phyloP scores from a whole-genome alignment of 495 filamentous ascomycete species.

The Geopyxis carbonaria region DNA sequence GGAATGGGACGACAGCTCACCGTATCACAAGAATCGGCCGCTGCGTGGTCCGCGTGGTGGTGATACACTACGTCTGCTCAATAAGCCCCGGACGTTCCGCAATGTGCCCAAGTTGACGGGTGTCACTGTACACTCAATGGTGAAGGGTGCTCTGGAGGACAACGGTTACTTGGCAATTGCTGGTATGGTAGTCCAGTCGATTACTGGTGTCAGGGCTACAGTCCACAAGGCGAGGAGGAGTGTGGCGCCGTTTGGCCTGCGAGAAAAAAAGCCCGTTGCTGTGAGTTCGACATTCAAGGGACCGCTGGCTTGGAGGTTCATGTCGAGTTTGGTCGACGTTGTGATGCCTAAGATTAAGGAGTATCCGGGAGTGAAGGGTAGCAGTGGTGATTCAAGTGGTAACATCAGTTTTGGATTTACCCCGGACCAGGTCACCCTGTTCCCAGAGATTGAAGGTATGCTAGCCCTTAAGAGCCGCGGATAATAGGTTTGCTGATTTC shows the following conservation, averaged over 20 bases:
- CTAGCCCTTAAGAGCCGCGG: constrained; percentile 14
- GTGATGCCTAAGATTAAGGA: constrained; percentile 93
- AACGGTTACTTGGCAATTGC: constrained; percentile 57
- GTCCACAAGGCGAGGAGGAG: constrained; percentile 50
- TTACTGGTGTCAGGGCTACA: constrained; percentile 57
- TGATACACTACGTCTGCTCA: constrained; percentile 47
- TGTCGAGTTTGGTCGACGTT: constrained; percentile 68
- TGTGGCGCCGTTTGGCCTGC: constrained; percentile 47
- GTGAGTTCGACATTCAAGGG: constrained; percentile 56
- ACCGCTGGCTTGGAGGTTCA: constrained; percentile 72
- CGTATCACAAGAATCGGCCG: constrained; percentile 81
- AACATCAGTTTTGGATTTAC: constrained; percentile 70
- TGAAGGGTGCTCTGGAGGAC: constrained; percentile 44
- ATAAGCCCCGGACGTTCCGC: constrained; percentile 60
- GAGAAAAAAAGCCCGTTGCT: constrained; percentile 38
- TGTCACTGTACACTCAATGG: constrained; percentile 64
- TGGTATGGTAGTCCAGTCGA: constrained; percentile 64
- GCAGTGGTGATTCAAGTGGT: constrained; percentile 64
- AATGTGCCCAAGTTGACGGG: constrained; percentile 70
- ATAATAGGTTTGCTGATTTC: neutral
- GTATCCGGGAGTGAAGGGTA: constrained; percentile 63
- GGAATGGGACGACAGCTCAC: constrained; percentile 72
- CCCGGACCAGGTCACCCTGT: constrained; percentile 53
- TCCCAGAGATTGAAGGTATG: constrained; percentile 89
- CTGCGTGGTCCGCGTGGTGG: constrained; percentile 68